A percentile compares a stretch with the other conserved stretches of the same genome.
These are phyloP conservation scores for Lipomyces orientalis DNA, from an alignment of 805 yeast species.

Conservation along the genomic window DNA sequence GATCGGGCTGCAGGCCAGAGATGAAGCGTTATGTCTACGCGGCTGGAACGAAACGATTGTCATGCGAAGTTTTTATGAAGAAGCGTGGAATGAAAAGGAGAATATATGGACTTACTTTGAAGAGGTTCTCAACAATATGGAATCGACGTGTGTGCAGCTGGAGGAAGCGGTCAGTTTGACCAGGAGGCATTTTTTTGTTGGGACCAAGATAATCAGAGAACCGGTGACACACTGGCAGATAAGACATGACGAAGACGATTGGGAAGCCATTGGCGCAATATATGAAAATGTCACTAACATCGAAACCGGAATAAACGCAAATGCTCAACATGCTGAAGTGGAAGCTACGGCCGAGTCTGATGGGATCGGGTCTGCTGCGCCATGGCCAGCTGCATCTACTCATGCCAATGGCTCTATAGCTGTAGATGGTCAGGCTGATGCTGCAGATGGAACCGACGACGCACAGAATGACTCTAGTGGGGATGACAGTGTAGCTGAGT, in stretches of 20 bases:
- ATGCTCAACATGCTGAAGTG: not conserved
- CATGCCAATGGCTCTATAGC: not conserved
- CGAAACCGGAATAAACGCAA: not conserved
- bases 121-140: constrained; percentile 20
- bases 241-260: not conserved
- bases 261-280: not conserved
- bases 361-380: not conserved
- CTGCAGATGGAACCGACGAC: constrained; percentile 4
- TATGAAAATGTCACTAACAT: constrained; percentile 11
- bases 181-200: constrained; percentile 24
- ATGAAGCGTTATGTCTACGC: constrained; percentile 28
- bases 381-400: not conserved
- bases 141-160: constrained; percentile 29
- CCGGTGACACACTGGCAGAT: not conserved
- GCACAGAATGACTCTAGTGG: not conserved
- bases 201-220: constrained; percentile 7
- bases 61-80: constrained; percentile 28
- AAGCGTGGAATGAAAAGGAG: constrained; percentile 24
- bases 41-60: constrained; percentile 38
- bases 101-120: constrained; percentile 29
- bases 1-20: constrained; percentile 20
- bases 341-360: not conserved
- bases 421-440: constrained; percentile 2
- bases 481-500: not conserved
- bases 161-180: constrained; percentile 24